Evolutionary conservation across 768 basidiomycete species (phyloP).

Genomic region (Pleurotus sapidus): DNA sequence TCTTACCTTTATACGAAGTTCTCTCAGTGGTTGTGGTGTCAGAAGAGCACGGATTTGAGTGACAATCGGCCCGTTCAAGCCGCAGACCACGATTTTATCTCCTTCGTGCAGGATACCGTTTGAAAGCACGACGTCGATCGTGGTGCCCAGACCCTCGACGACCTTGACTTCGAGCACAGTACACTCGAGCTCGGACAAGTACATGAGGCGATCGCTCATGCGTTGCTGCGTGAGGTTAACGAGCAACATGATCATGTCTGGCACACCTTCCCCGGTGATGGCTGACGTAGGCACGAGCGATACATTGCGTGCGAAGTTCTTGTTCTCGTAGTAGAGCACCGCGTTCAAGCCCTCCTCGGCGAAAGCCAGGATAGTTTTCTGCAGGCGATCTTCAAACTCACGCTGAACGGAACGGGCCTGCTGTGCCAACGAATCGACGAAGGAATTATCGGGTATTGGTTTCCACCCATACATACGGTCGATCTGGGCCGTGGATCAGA

Average conservation of each 20-base stretch:
- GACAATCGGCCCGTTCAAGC: slow-evolving; percentile 95
- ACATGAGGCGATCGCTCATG: slow-evolving; percentile 98
- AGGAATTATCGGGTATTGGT: slow-evolving; percentile 86
- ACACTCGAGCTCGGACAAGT: slow-evolving; percentile 94
- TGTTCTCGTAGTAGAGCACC: slow-evolving; percentile 96
- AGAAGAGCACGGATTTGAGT: slow-evolving; percentile 92
- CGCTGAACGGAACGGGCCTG: slow-evolving; percentile 78
- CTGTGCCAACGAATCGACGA: slow-evolving; percentile 85
- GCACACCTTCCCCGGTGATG: slow-evolving; percentile 96
- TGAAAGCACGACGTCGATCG: slow-evolving; percentile 93
- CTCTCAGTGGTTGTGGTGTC: slow-evolving; percentile 94
- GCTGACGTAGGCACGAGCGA: slow-evolving; percentile 98
- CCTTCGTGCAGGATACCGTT: slow-evolving; percentile 92
- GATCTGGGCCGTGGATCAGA: slow-evolving; percentile 52
- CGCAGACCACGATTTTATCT: slow-evolving; percentile 94
- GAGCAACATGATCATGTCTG: slow-evolving; percentile 99
- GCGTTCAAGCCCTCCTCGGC: slow-evolving; percentile 98
- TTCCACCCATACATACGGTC: slow-evolving; percentile 98
- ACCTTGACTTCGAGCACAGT: slow-evolving; percentile 99
- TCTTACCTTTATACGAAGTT: slow-evolving; percentile 89
- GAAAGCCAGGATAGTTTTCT: slow-evolving; percentile 87
- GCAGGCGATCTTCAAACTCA: slow-evolving; percentile 87
- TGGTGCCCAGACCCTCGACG: slow-evolving; percentile 95
- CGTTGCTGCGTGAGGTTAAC: slow-evolving; percentile 96
- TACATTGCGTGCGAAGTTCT: slow-evolving; percentile 89